phyloP scores from a whole-genome alignment of 1,284 basidiomycete species.

The Apiotrichum sp. region DNA sequence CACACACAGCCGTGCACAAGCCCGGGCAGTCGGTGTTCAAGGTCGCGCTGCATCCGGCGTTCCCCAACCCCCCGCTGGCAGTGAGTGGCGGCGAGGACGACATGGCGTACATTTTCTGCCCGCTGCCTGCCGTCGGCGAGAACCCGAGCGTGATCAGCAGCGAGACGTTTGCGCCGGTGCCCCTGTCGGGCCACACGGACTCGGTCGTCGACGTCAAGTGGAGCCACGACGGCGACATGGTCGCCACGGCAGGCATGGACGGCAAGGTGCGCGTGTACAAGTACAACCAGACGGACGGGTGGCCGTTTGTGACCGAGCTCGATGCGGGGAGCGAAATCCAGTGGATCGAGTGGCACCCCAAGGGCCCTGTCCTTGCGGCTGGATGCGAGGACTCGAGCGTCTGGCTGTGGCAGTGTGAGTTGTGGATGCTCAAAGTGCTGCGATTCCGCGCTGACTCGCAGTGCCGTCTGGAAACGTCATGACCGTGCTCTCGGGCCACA shows the following conservation, averaged over 20 bases:
- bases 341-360: constrained; percentile 97
- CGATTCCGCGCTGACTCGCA: constrained; percentile 38
- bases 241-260: constrained; percentile 96
- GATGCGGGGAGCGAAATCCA: constrained; percentile 92
- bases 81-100: constrained; percentile 95
- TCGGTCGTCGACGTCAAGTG: constrained; percentile 77
- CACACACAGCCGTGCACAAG: constrained; percentile 37
- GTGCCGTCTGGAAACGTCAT: constrained; percentile 90
- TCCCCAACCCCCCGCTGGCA: constrained; percentile 73
- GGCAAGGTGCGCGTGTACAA: constrained; percentile 88
- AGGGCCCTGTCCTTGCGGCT: constrained; percentile 78
- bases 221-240: constrained; percentile 81
- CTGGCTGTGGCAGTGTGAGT: constrained; percentile 93
- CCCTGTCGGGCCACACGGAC: constrained; percentile 85
- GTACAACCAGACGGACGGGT: constrained; percentile 64
- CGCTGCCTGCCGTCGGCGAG: constrained; percentile 26
- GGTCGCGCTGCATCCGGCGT: constrained; percentile 64
- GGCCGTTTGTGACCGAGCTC: constrained; percentile 88
- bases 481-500: constrained; percentile 93
- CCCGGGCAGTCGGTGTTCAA: constrained; percentile 67
- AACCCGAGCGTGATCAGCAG: constrained; percentile 14
- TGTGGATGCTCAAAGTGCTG: not conserved
- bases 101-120: constrained; percentile 75
- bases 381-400: constrained; percentile 90
- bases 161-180: constrained; percentile 74